These are phyloP conservation scores for Laguncularia racemosa DNA, from an alignment of 345 rosid genomes.

Conservation along the genomic window DNA sequence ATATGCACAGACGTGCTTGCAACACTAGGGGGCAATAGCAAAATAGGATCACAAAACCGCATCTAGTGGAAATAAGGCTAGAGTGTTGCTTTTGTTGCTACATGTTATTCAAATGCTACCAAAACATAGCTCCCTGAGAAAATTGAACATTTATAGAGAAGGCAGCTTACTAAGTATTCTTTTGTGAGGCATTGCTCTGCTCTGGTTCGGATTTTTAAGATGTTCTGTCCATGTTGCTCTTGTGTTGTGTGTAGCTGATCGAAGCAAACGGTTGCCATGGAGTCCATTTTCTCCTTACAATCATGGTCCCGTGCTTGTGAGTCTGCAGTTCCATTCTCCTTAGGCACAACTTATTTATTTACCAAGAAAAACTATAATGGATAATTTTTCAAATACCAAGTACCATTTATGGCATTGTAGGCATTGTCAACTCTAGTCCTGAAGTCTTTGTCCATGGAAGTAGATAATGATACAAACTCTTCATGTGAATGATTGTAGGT, in stretches of 20 bases:
- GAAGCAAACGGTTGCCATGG: constrained; percentile 36
- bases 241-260: constrained; percentile 45
- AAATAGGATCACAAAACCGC: background rate
- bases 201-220: constrained; percentile 45
- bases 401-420: constrained; percentile 49
- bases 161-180: constrained; percentile 60
- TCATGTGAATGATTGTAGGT: constrained; percentile 27
- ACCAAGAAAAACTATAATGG: background rate
- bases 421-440: constrained; percentile 32
- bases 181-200: constrained; percentile 64
- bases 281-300: constrained; percentile 46
- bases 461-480: constrained; percentile 38
- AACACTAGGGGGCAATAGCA: too few species aligned
- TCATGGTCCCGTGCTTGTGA: constrained; percentile 44
- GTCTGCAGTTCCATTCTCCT: constrained; percentile 26
- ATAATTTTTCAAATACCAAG: background rate
- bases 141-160: too few species aligned
- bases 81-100: too few species aligned
- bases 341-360: too few species aligned
- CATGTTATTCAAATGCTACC: too few species aligned
- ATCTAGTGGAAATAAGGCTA: background rate
- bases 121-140: too few species aligned
- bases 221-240: constrained; percentile 50
- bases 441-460: constrained; percentile 36
- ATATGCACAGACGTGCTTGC: too few species aligned